Percentiles rank a stretch among this genome's conserved stretches.
Conservation (phyloP, 768 basidiomycete species). For the Psilocybe sp. region DNA sequence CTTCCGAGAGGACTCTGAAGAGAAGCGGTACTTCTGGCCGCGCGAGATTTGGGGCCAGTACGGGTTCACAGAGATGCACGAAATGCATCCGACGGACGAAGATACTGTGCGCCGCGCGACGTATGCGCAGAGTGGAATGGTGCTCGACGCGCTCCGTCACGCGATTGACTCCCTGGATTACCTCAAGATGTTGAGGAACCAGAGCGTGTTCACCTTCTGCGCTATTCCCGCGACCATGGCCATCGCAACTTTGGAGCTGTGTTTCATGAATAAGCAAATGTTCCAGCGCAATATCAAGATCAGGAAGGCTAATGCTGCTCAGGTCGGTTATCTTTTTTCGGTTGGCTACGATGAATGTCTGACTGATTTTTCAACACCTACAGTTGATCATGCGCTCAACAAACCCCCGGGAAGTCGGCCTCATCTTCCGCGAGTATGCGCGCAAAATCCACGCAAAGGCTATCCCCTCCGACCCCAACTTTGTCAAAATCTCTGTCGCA, state of each 20-base stretch:
- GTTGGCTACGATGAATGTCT: not conserved
- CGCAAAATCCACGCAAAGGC: slow-evolving; percentile 83
- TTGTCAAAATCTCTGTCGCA: slow-evolving; percentile 76
- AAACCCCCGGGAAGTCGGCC: slow-evolving; percentile 88
- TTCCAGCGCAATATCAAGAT: slow-evolving; percentile 92
- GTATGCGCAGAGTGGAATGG: slow-evolving; percentile 86
- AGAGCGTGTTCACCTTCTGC: slow-evolving; percentile 93
- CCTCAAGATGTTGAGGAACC: slow-evolving; percentile 80
- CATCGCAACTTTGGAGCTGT: slow-evolving; percentile 86
- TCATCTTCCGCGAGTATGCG: slow-evolving; percentile 81
- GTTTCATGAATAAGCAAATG: slow-evolving; percentile 91
- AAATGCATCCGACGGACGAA: slow-evolving; percentile 50
- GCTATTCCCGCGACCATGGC: slow-evolving; percentile 96
- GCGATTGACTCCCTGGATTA: slow-evolving; percentile 87
- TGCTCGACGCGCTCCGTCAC: slow-evolving; percentile 84
- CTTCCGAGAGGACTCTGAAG: slow-evolving; percentile 85
- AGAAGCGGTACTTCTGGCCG: slow-evolving; percentile 91
- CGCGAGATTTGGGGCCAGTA: slow-evolving; percentile 85
- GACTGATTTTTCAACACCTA: not conserved
- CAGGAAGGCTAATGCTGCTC: slow-evolving; percentile 84
- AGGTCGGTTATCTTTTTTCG: slow-evolving; percentile 43
- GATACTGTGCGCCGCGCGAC: slow-evolving; percentile 62
- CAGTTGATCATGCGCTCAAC: slow-evolving; percentile 91
- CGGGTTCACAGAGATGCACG: slow-evolving; percentile 69
- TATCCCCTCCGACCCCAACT: slow-evolving; percentile 80